phyloP scores from a whole-genome alignment of 2,329 filamentous ascomycete species.

The Phaeosphaeria sp. region DNA sequence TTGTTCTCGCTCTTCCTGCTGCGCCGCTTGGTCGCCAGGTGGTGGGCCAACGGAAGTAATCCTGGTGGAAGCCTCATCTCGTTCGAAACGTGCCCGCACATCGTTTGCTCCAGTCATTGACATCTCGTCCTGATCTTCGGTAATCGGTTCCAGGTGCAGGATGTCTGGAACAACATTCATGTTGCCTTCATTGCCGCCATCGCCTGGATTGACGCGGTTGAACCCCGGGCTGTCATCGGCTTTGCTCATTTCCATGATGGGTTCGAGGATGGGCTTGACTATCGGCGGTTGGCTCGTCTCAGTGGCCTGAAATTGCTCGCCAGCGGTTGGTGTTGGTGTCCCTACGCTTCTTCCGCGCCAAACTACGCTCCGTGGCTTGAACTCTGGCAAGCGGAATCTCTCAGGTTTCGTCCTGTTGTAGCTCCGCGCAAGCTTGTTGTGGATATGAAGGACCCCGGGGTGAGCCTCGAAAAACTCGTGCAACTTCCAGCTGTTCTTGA shows the following conservation, averaged over 20 bases:
- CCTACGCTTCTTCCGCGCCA: no score
- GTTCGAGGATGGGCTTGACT: neutral
- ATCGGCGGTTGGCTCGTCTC: neutral
- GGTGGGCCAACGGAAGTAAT: neutral
- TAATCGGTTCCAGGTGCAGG: neutral
- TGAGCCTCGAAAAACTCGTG: neutral
- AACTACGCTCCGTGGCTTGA: no score
- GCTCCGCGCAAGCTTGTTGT: neutral
- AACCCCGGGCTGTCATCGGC: neutral
- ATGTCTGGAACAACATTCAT: neutral
- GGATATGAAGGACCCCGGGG: neutral
- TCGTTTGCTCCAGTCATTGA: neutral
- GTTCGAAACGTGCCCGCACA: neutral
- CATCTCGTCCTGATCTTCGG: neutral
- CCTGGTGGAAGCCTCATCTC: neutral
- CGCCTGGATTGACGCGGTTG: neutral
- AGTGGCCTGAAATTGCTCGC: neutral
- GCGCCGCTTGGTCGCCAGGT: neutral
- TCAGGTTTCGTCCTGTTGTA: neutral
- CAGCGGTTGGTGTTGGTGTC: no score
- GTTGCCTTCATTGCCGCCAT: neutral
- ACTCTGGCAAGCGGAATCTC: neutral
- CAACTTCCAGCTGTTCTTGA: neutral
- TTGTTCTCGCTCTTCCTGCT: neutral
- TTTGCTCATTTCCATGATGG: neutral